A percentile compares a stretch with the other conserved stretches of the same genome.
Evolutionary conservation across 257 asterid species (phyloP).

Genomic region (Forsythia viridissima): DNA sequence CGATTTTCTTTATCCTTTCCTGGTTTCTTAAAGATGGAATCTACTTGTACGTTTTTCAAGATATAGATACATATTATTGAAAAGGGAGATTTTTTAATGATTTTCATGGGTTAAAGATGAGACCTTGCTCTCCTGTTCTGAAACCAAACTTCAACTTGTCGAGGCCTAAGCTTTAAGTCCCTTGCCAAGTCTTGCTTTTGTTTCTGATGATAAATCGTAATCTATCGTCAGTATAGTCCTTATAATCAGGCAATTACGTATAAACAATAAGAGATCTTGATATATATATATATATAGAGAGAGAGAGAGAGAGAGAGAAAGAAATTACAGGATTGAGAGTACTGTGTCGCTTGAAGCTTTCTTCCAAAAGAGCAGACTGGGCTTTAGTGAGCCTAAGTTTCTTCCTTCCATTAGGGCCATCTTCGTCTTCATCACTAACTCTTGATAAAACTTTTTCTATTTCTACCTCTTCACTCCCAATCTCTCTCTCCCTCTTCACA

Average conservation of each 20-base stretch:
- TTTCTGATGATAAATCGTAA: conserved; percentile 39
- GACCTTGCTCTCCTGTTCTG: conserved; percentile 88
- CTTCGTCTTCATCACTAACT: conserved; percentile 61
- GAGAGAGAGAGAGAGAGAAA: conserved; percentile 8
- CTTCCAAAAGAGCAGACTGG: conserved; percentile 66
- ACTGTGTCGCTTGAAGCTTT: conserved; percentile 57
- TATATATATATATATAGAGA: background rate
- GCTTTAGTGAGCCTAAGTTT: conserved; percentile 61
- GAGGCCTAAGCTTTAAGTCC: conserved; percentile 67
- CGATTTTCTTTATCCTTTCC: background rate
- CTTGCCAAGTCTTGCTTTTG: conserved; percentile 70
- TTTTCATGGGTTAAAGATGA: background rate
- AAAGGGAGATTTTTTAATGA: background rate
- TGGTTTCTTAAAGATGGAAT: background rate
- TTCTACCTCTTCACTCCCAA: conserved; percentile 43
- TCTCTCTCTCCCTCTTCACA: conserved; percentile 64
- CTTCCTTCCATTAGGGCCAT: conserved; percentile 51
- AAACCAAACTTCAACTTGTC: conserved; percentile 89
- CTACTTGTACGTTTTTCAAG: background rate
- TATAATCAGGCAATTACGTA: background rate
- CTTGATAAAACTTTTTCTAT: conserved; percentile 40
- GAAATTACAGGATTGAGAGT: conserved; percentile 63
- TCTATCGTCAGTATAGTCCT: background rate
- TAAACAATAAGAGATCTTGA: background rate
- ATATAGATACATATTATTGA: background rate